These are phyloP conservation scores for Dactylellina sp. DNA, from an alignment of 2,329 filamentous ascomycete species.

Conservation along the genomic window DNA sequence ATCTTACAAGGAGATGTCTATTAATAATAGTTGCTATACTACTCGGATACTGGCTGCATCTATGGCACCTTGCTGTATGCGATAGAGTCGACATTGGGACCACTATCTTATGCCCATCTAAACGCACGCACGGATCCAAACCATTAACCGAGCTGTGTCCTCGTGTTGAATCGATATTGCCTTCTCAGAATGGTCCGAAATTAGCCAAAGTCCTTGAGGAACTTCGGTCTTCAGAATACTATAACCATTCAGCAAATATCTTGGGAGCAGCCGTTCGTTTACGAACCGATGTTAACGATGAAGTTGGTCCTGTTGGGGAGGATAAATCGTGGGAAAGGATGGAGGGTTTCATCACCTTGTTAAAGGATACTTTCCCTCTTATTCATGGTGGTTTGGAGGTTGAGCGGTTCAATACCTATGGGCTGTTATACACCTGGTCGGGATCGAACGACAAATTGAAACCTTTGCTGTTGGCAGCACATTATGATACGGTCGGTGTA, in stretches of 20 bases:
- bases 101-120: not conserved
- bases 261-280: constrained; percentile 68
- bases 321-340: constrained; percentile 73
- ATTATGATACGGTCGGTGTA: constrained; percentile 75
- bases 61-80: too few relatives aligned
- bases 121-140: not conserved
- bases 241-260: constrained; percentile 44
- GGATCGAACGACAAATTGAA: constrained; percentile 68
- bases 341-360: constrained; percentile 68
- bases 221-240: constrained; percentile 14
- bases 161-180: constrained; percentile 23
- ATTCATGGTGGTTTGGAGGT: constrained; percentile 67
- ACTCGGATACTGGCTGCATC: too few relatives aligned
- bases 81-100: too few relatives aligned
- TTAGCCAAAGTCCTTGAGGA: not conserved
- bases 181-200: not conserved
- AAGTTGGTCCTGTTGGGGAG: constrained; percentile 68
- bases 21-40: too few relatives aligned
- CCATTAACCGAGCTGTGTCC: constrained; percentile 15
- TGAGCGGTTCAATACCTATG: constrained; percentile 72
- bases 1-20: too few relatives aligned
- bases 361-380: constrained; percentile 68
- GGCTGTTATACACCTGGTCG: constrained; percentile 71
- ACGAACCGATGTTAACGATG: constrained; percentile 70
- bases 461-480: constrained; percentile 72